Evolutionary conservation across 306 rosid genomes (phyloP), one percentile per base, ranked within the genome.

Genomic region (Lotus japonicus): DNA sequence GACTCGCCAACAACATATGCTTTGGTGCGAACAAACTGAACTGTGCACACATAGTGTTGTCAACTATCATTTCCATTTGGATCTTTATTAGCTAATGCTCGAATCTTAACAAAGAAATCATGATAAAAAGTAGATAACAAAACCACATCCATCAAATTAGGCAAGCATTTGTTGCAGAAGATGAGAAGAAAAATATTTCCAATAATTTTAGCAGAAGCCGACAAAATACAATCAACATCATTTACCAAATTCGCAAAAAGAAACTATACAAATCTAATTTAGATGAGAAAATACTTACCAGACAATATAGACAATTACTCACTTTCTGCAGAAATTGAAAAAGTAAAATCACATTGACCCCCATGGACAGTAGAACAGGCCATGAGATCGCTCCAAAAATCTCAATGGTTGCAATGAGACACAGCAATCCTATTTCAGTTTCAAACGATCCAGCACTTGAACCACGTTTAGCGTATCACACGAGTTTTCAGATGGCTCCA

Each of bases 251-350:
- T 53, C 48, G 59, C 66, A 39, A 19, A 68, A 70, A 51, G 60
- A 66, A 70, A 70, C 43, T 6, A 66, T 42, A 36, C 42, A 28
- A 38, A 60, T 60, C 39, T 9, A n/a, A 28, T 45, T 43, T 45
- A 21, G 52, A 23, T 66, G 51, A 46, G 33, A 71, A 58, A 55
- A 23, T 9, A 18, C 12, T 14, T 11, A 36, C 19, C 1, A 65
- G 60, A 15, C 50, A 13, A 57, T 72, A 62, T 19, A 18, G 49
- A 77, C 76, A 77, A 72, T 43, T 46, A 26, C 70, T 62, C 41
- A 21, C 42, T 31, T 41, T 43, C 61, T 43, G 26, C n/a, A 7
- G 45, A 66, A 41, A 31, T 0, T 41, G n/a, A 28, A 6, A 74
- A 64, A 50, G 51, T 52, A 53, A 49, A 41, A 26, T 28, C 46